These are phyloP conservation scores for Piromyces sp. DNA, from an alignment of 192 early-diverging fungal genomes.

Conservation along the genomic window DNA sequence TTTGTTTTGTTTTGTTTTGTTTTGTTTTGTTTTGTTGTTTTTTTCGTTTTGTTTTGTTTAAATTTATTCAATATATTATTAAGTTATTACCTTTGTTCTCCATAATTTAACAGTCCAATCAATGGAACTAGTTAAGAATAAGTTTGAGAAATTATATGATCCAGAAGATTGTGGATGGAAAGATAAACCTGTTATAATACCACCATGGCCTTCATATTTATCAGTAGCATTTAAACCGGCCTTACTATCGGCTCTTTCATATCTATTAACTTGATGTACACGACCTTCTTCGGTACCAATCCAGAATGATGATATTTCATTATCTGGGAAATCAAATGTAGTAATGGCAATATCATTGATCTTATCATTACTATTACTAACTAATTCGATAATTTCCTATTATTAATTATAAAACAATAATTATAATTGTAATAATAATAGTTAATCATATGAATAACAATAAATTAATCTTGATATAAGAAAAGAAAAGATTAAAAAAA, in stretches of 20 bases:
- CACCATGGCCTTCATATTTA: slow-evolving; percentile 73
- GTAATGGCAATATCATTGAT: slow-evolving; percentile 92
- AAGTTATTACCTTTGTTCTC: slow-evolving; percentile 61
- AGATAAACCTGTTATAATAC: slow-evolving; percentile 68
- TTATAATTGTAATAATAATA: no score
- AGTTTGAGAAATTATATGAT: slow-evolving; percentile 46
- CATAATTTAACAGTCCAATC: slow-evolving; percentile 98
- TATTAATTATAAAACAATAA: background rate
- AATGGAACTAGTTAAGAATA: slow-evolving; percentile 78
- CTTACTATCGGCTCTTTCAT: slow-evolving; percentile 89
- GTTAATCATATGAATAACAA: background rate
- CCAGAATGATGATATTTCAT: slow-evolving; percentile 83
- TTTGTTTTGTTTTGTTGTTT: no score
- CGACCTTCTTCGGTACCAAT: slow-evolving; percentile 91
- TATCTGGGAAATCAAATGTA: slow-evolving; percentile 71
- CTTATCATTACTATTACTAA: slow-evolving; percentile 56
- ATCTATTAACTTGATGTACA: slow-evolving; percentile 86
- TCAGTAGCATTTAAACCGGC: slow-evolving; percentile 82
- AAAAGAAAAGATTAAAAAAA: no score
- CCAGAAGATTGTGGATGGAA: slow-evolving; percentile 81
- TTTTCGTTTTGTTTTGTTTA: no score
- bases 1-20: no score
- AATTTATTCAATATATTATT: no score
- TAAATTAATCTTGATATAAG: no score
- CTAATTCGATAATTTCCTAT: slow-evolving; percentile 6